Evolutionary conservation across 116 monocot genomes (phyloP), one percentile per base, ranked within the genome.

Genomic region (Posidonia oceanica): DNA sequence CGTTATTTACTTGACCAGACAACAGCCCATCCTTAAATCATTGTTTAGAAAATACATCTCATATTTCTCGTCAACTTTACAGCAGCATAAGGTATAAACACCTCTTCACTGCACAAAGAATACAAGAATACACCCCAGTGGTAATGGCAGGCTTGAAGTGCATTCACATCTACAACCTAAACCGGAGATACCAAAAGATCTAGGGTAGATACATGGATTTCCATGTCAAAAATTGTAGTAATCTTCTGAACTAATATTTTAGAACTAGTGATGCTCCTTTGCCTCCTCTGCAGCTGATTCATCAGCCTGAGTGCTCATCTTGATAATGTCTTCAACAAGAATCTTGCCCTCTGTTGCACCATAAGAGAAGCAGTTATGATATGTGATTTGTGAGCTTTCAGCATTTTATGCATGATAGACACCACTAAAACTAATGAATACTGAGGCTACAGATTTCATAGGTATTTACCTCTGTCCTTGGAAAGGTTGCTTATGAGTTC

Each of bases 401-500:
- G 41, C 14, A 57, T 41, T 16, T 10, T 48, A 44, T 68, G 11
- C 58, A 59, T 4, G 7, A 53, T 4, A 21, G 16, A 8, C 20
- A 55, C 7, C 17, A 16, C 39, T 7, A 59, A 52, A 63, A 41
- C 29, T 29, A 3, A 52, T 18, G 21, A 18, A 6, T 23, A 64
- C 37, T n/a, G 4, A 15, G 58, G 29, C 16, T 16, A 16, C 38
- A 39, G 54, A 51, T n/a, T 52, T 13, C 40, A 69, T 7, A 1
- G 23, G 10, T 52, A 55, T 14, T 16, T 51, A 89, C 97, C 97
- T 83, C 52, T 81, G 67, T 97, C 97, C 78, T 75, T 92, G 36
- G 97, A 92, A 54, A 97, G 93, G 51, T 85, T 97, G 83, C 84
- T 87, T 69, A 92, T 92, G 71, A 97, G 87, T 20, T 97, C 89